Conservation (phyloP, 2,329 filamentous ascomycete species). For the Aspergillus caelatus region DNA sequence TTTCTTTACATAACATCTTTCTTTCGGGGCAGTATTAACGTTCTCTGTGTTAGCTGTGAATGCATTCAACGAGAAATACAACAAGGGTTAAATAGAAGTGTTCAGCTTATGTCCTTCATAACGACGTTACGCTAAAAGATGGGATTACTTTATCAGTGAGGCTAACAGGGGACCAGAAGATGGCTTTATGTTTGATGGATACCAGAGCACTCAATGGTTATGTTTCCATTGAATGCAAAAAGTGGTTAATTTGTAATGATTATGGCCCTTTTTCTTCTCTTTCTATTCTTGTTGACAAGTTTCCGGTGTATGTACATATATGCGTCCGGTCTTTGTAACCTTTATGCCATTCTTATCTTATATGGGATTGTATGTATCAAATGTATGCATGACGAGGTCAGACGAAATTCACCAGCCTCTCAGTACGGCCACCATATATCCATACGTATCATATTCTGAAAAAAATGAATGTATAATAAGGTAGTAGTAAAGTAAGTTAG, state of each 20-base stretch:
- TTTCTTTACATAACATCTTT: neutral
- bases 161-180: neutral
- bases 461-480: no score
- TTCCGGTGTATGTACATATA: neutral
- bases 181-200: neutral
- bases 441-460: neutral
- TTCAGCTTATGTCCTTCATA: neutral
- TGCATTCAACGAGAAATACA: slow-evolving; percentile 69
- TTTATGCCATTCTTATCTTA: neutral
- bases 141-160: neutral
- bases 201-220: neutral
- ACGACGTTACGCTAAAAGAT: slow-evolving; percentile 13
- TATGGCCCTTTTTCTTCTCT: neutral
- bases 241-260: neutral
- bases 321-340: neutral
- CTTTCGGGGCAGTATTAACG: slow-evolving; percentile 13
- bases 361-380: neutral
- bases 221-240: neutral
- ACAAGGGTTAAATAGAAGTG: slow-evolving; percentile 29
- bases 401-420: neutral
- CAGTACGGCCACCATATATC: neutral
- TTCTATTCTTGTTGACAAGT: neutral
- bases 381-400: neutral
- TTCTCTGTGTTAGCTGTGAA: slow-evolving; percentile 55
- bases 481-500: no score